Base-by-base conservation (phyloP, 495 filamentous ascomycete genomes). In the Neurospora terricola region DNA sequence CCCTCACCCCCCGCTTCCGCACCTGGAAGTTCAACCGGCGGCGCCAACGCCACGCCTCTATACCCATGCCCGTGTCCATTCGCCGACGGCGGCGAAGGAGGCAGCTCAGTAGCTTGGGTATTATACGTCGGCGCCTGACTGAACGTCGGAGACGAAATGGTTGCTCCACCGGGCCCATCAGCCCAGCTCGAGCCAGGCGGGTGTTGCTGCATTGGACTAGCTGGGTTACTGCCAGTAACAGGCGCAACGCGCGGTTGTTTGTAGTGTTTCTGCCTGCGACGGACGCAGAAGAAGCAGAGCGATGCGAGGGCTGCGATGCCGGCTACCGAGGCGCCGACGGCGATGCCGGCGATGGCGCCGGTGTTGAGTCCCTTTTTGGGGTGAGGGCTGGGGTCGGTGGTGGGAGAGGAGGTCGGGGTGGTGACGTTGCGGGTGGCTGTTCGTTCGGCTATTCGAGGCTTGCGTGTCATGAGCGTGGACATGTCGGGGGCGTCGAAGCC, bases 321-420 rank as follows among this genome's bases (percentile, higher is more conserved):
- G 0, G 18, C 68, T 12, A 72, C 71, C 5, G 66, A 38, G 6
- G 43, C 48, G 10, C 76, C 76, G 21, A 74, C 69, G 5, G 71
- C 72, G 18, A 77, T 77, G 1, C 76, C 76, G 0, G 72, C 76
- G 3, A 77, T 77, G 16, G 72, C 76, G 11, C 76, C 76, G 0
- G 70, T 62, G 36, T 70, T 48, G 3, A 75, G 37, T 10, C 54
- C 54, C 12, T 30, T 30, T 9, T 62, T 27, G 5, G 12, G 5
- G 36, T 8, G n/a, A 5, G 27, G 14, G 9, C 0, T 6, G 7
- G 21, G 38, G 5, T 7, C 21, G 2, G 1, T 30, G 9, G 37
- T 10, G n/a, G 70, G 21, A 5, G 69, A 12, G 16, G 39, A 23
- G 6, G 36, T 48, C 5, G 71, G 66, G 7, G 70, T 21, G 11